phyloP scores from a whole-genome alignment of 331 rosid species.

The Acacia concinna region DNA sequence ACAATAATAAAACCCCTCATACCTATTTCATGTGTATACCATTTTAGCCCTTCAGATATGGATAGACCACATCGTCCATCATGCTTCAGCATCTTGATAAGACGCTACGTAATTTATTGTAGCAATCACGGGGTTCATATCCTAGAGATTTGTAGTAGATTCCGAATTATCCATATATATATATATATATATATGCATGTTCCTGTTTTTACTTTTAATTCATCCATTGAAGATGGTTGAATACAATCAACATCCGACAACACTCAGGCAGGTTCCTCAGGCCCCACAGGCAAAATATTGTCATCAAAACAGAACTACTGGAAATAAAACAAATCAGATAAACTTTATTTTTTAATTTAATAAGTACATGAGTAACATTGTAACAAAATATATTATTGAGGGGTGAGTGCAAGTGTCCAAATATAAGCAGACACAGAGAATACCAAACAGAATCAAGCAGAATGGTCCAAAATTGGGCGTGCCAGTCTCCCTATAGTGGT shows the following conservation, averaged over 20 bases:
- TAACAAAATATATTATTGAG: background rate
- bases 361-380: background rate
- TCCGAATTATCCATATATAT: background rate
- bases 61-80: background rate
- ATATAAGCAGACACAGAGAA: background rate
- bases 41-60: background rate
- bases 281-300: background rate
- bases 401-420: background rate
- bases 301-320: background rate
- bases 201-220: background rate
- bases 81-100: background rate
- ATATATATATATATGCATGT: background rate
- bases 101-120: background rate
- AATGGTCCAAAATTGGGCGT: background rate
- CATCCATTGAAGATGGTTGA: background rate
- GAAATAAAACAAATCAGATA: background rate
- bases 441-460: background rate
- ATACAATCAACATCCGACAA: background rate
- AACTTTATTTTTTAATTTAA: background rate
- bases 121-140: background rate
- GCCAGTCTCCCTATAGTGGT: conserved; percentile 47
- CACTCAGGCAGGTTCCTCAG: background rate
- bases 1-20: background rate
- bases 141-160: background rate
- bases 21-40: background rate